A percentile compares a stretch with the other conserved stretches of the same genome.
Evolutionary conservation across 2,329 filamentous ascomycete species (phyloP).

Genomic region (Drechslerella dactyloides): DNA sequence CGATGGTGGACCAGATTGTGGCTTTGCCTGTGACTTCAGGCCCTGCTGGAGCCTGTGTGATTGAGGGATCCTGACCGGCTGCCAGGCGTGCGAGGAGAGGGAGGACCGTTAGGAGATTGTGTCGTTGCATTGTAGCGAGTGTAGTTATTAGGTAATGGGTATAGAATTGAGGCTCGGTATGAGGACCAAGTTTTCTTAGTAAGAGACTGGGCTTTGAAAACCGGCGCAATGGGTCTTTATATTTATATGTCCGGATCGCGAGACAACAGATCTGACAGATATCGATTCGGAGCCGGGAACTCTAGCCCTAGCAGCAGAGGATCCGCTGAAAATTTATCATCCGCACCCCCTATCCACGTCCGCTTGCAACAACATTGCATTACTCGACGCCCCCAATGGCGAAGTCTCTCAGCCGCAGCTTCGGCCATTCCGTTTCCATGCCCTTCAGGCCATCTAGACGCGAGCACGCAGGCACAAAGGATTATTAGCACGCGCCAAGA

Average conservation of each 20-base stretch:
- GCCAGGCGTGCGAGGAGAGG: slow-evolving; percentile 21
- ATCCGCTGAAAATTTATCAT: not conserved
- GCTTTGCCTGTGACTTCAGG: slow-evolving; percentile 9
- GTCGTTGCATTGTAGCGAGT: not conserved
- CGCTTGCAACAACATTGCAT: not conserved
- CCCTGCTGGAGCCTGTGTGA: not conserved
- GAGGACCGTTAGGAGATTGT: not conserved
- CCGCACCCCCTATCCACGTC: not conserved
- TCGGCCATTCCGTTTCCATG: slow-evolving; percentile 2
- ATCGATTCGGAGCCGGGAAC: not conserved
- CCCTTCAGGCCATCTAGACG: not conserved
- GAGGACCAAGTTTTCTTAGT: no score
- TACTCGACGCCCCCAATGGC: no score
- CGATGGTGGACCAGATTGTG: slow-evolving; percentile 8
- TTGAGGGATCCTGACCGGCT: not conserved
- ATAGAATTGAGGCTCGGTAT: not conserved
- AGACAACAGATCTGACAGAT: no score
- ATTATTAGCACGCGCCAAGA: slow-evolving; percentile 6
- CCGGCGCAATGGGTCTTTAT: no score
- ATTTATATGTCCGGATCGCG: no score
- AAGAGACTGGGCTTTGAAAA: no score
- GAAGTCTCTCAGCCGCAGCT: slow-evolving; percentile 1
- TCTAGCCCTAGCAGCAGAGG: not conserved
- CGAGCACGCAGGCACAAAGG: not conserved
- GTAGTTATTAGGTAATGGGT: not conserved